phyloP scores from a whole-genome alignment of 2,329 filamentous ascomycete genomes.

The Lachnellula cervina region DNA sequence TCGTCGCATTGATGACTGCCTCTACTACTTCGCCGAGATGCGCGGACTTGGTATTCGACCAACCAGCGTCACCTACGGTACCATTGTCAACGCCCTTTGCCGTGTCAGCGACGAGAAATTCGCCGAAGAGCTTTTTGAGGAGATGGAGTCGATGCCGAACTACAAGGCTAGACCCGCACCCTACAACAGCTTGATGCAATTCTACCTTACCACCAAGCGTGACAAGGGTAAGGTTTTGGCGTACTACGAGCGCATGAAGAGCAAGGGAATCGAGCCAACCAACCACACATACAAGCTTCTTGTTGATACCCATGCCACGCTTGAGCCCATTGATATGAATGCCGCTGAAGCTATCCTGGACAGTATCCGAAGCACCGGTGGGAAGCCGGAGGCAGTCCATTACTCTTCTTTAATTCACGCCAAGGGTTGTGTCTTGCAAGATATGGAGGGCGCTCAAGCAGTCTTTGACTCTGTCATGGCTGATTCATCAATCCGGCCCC shows the following conservation, averaged over 20 bases:
- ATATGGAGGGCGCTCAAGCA: constrained; percentile 75
- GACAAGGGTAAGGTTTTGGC: constrained; percentile 89
- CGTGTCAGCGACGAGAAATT: constrained; percentile 97
- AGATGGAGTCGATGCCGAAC: constrained; percentile 98
- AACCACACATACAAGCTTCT: constrained; percentile 97
- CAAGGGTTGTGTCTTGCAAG: constrained; percentile 88
- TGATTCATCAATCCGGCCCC: constrained; percentile 61
- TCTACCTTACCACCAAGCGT: constrained; percentile 95
- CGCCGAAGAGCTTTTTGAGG: constrained; percentile 94
- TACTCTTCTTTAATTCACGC: constrained; percentile 95
- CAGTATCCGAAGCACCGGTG: constrained; percentile 68
- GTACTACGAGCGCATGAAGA: constrained; percentile 93
- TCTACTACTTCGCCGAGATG: constrained; percentile 99
- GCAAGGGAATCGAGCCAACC: constrained; percentile 80
- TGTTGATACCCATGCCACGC: constrained; percentile 88
- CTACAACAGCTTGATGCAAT: constrained; percentile 99
- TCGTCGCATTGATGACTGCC: constrained; percentile 92
- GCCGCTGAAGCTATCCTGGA: constrained; percentile 81
- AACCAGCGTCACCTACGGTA: constrained; percentile 96
- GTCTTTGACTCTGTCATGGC: constrained; percentile 78
- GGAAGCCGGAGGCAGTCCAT: constrained; percentile 84
- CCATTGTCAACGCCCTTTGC: constrained; percentile 95
- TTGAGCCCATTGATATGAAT: constrained; percentile 85
- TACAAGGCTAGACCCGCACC: constrained; percentile 97
- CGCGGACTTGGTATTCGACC: constrained; percentile 86